phyloP scores from a whole-genome alignment of 2,329 filamentous ascomycete species.

The Ophiobolus disseminans region DNA sequence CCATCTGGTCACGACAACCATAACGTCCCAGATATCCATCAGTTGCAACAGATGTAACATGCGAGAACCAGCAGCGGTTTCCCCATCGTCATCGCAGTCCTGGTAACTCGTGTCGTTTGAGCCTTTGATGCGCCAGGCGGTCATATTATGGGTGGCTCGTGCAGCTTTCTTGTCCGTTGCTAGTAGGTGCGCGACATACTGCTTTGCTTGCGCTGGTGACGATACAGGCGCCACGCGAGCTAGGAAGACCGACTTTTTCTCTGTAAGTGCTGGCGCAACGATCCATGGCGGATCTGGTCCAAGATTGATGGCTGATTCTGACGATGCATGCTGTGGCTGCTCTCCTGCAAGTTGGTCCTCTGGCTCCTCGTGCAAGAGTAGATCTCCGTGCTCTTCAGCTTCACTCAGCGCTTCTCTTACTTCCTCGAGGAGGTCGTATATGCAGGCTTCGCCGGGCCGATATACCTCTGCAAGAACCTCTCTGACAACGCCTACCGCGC shows the following conservation, averaged over 20 bases:
- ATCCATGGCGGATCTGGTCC: slow-evolving; percentile 69
- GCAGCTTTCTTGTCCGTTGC: slow-evolving; percentile 83
- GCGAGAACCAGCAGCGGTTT: slow-evolving; percentile 86
- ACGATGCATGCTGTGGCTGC: background rate
- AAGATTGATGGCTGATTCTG: slow-evolving; percentile 26
- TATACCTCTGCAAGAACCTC: slow-evolving; percentile 73
- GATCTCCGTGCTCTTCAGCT: slow-evolving; percentile 36
- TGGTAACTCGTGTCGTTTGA: slow-evolving; percentile 68
- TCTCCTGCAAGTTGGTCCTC: slow-evolving; percentile 13
- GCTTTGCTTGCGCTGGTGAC: slow-evolving; percentile 73
- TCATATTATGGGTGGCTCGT: slow-evolving; percentile 93
- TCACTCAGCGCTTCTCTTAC: slow-evolving; percentile 60
- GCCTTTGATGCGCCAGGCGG: slow-evolving; percentile 83
- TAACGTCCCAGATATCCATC: slow-evolving; percentile 91
- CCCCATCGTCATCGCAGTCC: slow-evolving; percentile 95
- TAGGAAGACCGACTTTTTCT: slow-evolving; percentile 88
- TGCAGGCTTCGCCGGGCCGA: slow-evolving; percentile 76
- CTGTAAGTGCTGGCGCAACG: slow-evolving; percentile 74
- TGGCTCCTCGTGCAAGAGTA: slow-evolving; percentile 33
- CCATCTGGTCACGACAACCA: slow-evolving; percentile 94
- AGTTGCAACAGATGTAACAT: slow-evolving; percentile 90
- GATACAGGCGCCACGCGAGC: slow-evolving; percentile 75
- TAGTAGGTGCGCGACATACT: slow-evolving; percentile 76
- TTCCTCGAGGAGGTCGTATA: slow-evolving; percentile 89
- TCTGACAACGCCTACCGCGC: slow-evolving; percentile 72